Evolutionary conservation across 2,329 filamentous ascomycete genomes (phyloP).

Genomic region (Ophiosphaerella herpotricha): DNA sequence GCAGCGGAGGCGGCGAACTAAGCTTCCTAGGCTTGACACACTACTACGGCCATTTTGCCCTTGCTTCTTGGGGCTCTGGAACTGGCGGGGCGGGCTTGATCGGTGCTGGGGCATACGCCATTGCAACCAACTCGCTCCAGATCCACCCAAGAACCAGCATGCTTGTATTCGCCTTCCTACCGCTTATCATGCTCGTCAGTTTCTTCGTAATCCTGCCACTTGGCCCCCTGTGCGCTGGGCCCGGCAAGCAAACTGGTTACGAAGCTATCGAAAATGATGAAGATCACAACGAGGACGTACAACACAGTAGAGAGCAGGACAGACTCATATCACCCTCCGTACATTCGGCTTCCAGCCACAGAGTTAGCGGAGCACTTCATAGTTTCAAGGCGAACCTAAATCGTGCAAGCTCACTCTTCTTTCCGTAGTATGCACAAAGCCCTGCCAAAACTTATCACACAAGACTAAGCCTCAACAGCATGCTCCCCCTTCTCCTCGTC

Average conservation of each 20-base stretch:
- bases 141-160: conserved; percentile 76
- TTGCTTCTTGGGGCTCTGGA: conserved; percentile 90
- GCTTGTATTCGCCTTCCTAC: conserved; percentile 77
- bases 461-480: conserved; percentile 53
- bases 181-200: conserved; percentile 78
- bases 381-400: conserved; percentile 59
- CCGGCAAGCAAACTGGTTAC: conserved; percentile 56
- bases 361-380: conserved; percentile 26
- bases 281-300: conserved; percentile 23
- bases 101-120: conserved; percentile 84
- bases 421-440: conserved; percentile 62
- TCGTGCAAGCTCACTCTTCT: conserved; percentile 71
- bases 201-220: conserved; percentile 83
- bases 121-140: conserved; percentile 79
- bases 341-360: conserved; percentile 37
- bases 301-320: conserved; percentile 32
- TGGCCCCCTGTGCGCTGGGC: conserved; percentile 62
- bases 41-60: conserved; percentile 84
- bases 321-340: conserved; percentile 43
- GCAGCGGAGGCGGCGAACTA: conserved; percentile 84
- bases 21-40: conserved; percentile 91
- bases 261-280: conserved; percentile 55
- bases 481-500: conserved; percentile 89
- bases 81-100: conserved; percentile 87
- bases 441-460: no score